A percentile compares a stretch with the other conserved stretches of the same genome.
Evolutionary conservation across 768 basidiomycete species (phyloP).

Genomic region (Leucosporidium yakuticum): DNA sequence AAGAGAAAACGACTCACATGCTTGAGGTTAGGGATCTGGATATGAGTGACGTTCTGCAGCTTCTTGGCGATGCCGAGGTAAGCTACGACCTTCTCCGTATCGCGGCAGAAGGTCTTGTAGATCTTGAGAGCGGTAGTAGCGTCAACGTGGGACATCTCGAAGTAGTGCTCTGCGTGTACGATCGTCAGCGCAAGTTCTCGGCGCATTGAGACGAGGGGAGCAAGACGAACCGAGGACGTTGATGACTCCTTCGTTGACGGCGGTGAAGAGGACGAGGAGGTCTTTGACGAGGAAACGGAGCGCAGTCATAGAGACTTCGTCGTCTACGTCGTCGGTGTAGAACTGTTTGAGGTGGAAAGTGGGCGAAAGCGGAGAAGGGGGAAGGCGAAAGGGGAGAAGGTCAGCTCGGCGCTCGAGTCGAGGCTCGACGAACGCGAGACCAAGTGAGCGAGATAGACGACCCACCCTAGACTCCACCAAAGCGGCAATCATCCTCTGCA

Average conservation of each 20-base stretch:
- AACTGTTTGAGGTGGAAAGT: slow-evolving; percentile 53
- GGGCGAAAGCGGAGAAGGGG: background rate
- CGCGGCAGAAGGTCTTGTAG: slow-evolving; percentile 89
- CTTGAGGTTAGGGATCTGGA: slow-evolving; percentile 87
- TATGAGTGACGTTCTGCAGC: slow-evolving; percentile 84
- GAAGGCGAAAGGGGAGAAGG: background rate
- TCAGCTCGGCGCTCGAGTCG: background rate
- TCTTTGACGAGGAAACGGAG: slow-evolving; percentile 94
- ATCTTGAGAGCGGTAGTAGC: slow-evolving; percentile 74
- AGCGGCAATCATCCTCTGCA: slow-evolving; percentile 82
- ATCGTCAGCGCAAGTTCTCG: background rate
- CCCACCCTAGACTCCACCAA: slow-evolving; percentile 81
- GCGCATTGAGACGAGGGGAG: background rate
- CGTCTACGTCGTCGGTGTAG: slow-evolving; percentile 86
- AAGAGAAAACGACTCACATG: slow-evolving; percentile 50
- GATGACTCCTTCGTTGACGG: slow-evolving; percentile 85
- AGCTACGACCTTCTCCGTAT: slow-evolving; percentile 83
- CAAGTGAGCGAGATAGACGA: slow-evolving; percentile 33
- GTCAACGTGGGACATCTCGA: slow-evolving; percentile 95
- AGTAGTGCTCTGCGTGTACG: slow-evolving; percentile 70
- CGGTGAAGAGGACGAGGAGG: slow-evolving; percentile 87
- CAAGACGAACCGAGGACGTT: slow-evolving; percentile 49
- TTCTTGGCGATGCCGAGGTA: slow-evolving; percentile 88
- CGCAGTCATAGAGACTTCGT: slow-evolving; percentile 81
- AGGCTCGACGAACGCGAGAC: background rate